phyloP scores from a whole-genome alignment of 1,284 basidiomycete species.

The Butyriboletus pseudospeciosus region DNA sequence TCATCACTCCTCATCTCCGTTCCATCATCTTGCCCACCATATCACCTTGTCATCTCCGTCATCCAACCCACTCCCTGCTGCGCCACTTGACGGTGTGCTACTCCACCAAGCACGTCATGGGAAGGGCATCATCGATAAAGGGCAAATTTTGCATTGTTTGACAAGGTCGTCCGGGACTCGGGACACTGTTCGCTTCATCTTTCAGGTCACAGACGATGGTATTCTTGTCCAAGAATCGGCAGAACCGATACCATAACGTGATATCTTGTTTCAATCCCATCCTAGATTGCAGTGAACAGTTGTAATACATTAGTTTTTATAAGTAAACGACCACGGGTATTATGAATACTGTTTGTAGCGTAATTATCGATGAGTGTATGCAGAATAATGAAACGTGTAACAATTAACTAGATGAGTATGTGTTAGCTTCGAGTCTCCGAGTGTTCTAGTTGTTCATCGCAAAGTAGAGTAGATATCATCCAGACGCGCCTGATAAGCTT shows the following conservation, averaged over 20 bases:
- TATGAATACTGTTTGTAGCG: constrained; percentile 16
- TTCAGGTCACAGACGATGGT: constrained; percentile 24
- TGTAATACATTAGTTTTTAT: constrained; percentile 10
- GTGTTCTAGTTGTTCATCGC: constrained; percentile 9
- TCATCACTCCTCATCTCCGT: constrained; percentile 18
- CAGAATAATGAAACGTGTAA: constrained; percentile 7
- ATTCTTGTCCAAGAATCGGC: constrained; percentile 11
- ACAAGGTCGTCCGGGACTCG: constrained; percentile 31
- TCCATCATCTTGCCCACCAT: constrained; percentile 41
- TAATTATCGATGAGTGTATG: constrained; percentile 16
- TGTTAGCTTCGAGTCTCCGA: constrained; percentile 10
- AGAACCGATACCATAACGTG: neutral
- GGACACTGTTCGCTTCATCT: constrained; percentile 16
- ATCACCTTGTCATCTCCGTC: constrained; percentile 38
- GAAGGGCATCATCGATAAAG: constrained; percentile 17
- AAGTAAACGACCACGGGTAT: constrained; percentile 1
- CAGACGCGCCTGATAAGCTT: constrained; percentile 47
- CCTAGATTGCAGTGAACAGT: neutral
- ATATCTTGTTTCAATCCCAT: neutral
- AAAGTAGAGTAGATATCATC: constrained; percentile 46
- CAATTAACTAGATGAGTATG: constrained; percentile 11
- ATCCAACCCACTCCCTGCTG: constrained; percentile 26
- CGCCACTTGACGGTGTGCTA: constrained; percentile 26
- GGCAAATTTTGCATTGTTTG: constrained; percentile 27
- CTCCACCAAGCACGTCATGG: constrained; percentile 26